A percentile compares a stretch with the other conserved stretches of the same genome.
Evolutionary conservation across 192 early-diverging fungal species (phyloP).

Genomic region (Endogone sp.): DNA sequence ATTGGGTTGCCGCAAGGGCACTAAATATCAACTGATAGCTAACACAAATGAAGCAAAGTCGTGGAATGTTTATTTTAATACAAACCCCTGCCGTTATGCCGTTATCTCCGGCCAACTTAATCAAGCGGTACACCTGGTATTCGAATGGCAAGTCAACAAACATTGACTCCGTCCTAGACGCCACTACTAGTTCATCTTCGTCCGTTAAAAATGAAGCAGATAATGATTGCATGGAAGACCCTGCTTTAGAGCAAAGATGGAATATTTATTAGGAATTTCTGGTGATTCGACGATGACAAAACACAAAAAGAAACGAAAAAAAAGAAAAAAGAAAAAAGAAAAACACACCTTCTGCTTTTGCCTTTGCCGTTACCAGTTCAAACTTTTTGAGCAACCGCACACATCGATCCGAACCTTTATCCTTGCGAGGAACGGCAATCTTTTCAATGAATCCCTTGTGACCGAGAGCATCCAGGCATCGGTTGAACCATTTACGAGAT

Average conservation of each 20-base stretch:
- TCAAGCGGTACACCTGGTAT: slow-evolving; percentile 57
- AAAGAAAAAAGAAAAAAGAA: slow-evolving; percentile 1
- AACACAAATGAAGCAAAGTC: no score
- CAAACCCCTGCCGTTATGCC: slow-evolving; percentile 50
- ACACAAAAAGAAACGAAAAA: not conserved
- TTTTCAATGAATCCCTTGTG: slow-evolving; percentile 50
- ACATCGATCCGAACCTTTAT: slow-evolving; percentile 36
- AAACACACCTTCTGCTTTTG: slow-evolving; percentile 8
- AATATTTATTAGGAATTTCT: not conserved
- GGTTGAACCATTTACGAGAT: slow-evolving; percentile 58
- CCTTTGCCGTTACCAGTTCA: slow-evolving; percentile 16
- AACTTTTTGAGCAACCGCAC: slow-evolving; percentile 43
- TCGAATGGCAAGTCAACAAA: slow-evolving; percentile 56
- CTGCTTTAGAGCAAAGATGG: no score
- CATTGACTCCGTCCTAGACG: slow-evolving; percentile 12
- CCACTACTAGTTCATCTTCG: not conserved
- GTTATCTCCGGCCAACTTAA: slow-evolving; percentile 37
- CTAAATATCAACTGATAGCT: slow-evolving; percentile 1
- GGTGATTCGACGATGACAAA: not conserved
- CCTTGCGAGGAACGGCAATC: slow-evolving; percentile 23
- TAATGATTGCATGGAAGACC: no score
- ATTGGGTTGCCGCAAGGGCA: not conserved
- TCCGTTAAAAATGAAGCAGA: not conserved
- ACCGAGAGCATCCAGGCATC: slow-evolving; percentile 39
- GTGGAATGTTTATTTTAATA: no score